These are phyloP conservation scores for Domatiomyces catenatus DNA, from an alignment of 2,329 filamentous ascomycete genomes.

Conservation along the genomic window DNA sequence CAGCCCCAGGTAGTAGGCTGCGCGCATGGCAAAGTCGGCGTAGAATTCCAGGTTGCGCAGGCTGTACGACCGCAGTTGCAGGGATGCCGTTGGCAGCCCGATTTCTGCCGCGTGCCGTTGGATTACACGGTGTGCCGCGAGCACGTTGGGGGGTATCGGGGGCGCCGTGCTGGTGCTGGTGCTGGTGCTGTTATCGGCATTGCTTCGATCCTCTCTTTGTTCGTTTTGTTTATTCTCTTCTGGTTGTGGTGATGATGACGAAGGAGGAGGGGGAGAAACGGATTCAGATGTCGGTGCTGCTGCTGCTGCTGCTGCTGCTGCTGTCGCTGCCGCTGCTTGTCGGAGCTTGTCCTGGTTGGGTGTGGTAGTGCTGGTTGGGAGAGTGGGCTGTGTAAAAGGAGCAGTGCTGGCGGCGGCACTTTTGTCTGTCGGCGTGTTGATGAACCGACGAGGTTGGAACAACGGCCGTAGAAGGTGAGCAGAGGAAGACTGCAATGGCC, in stretches of 20 bases:
- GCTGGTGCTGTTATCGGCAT: background rate
- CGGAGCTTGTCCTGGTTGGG: background rate
- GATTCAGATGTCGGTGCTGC: background rate
- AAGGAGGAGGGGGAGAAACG: background rate
- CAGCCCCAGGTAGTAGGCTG: conserved; percentile 83
- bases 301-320: background rate
- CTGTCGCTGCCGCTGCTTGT: background rate
- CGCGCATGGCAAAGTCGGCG: conserved; percentile 81
- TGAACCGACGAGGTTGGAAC: background rate
- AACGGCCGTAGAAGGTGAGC: background rate
- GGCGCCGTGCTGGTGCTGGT: background rate
- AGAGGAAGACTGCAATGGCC: background rate
- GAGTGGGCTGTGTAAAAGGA: background rate
- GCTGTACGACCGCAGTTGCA: conserved; percentile 84
- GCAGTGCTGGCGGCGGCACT: background rate
- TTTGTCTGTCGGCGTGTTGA: background rate
- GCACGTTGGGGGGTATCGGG: conserved; percentile 14
- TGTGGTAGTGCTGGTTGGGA: background rate
- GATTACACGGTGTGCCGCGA: conserved; percentile 67
- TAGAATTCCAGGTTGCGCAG: conserved; percentile 87
- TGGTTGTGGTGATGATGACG: background rate
- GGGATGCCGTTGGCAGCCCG: conserved; percentile 71
- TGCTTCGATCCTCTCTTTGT: background rate
- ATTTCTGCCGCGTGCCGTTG: conserved; percentile 56
- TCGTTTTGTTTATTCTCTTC: background rate